phyloP scores from a whole-genome alignment of 2,329 filamentous ascomycete genomes.

The Alternaria sp. region DNA sequence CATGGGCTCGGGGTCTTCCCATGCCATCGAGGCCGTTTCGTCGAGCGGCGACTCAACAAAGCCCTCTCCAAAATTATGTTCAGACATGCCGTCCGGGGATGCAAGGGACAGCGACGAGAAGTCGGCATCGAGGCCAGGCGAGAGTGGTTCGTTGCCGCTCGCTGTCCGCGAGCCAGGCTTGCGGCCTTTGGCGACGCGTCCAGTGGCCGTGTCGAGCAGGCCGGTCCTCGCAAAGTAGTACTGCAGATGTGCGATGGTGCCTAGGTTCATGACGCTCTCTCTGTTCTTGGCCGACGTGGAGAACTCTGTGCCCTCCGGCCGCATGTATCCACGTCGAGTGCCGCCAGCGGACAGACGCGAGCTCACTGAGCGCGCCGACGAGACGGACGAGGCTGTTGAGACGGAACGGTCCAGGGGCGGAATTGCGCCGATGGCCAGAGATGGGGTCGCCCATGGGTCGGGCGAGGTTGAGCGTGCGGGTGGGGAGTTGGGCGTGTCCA shows the following conservation, averaged over 20 bases:
- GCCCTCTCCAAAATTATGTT: slow-evolving; percentile 46
- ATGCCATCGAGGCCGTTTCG: slow-evolving; percentile 57
- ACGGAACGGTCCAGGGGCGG: slow-evolving; percentile 69
- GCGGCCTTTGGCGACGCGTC: slow-evolving; percentile 77
- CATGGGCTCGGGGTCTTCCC: slow-evolving; percentile 71
- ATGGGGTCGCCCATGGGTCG: slow-evolving; percentile 69
- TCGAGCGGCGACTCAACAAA: slow-evolving; percentile 63
- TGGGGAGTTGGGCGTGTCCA: slow-evolving; percentile 52
- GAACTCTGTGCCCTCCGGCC: slow-evolving; percentile 87
- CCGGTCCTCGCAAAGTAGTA: slow-evolving; percentile 98
- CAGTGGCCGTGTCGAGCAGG: slow-evolving; percentile 90
- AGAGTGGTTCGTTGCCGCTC: slow-evolving; percentile 41
- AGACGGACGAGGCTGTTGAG: slow-evolving; percentile 66
- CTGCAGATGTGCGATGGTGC: slow-evolving; percentile 95
- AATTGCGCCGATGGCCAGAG: slow-evolving; percentile 67
- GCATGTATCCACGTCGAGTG: slow-evolving; percentile 81
- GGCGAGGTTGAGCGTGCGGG: slow-evolving; percentile 62
- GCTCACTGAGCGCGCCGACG: slow-evolving; percentile 68
- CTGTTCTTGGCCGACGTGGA: slow-evolving; percentile 87
- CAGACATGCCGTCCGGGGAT: slow-evolving; percentile 29
- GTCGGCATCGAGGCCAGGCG: slow-evolving; percentile 40
- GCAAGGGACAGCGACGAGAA: slow-evolving; percentile 36
- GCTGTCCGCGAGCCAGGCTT: slow-evolving; percentile 53
- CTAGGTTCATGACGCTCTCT: slow-evolving; percentile 94
- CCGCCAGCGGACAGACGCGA: slow-evolving; percentile 58